Evolutionary conservation across 495 filamentous ascomycete species (phyloP), one percentile per base, ranked within the genome.

Genomic region (Lindgomyces ingoldianus): DNA sequence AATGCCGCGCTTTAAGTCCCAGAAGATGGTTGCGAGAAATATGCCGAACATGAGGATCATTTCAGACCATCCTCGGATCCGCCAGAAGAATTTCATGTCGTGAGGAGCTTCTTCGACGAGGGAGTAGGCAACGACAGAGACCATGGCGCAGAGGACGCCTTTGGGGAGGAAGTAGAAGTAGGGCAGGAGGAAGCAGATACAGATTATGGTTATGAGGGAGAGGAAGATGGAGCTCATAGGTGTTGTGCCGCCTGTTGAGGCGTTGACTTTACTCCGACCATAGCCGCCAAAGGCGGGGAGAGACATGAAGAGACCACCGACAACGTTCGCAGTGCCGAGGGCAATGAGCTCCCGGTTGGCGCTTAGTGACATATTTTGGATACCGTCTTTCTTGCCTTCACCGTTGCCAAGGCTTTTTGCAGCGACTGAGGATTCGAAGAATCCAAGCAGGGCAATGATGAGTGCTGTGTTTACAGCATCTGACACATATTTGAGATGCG

Each of bases 371-470:
- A 95, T 88, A 25, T 39, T 39, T 39, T 85, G 89, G 45, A 92
- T 80, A 30, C 86, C 86, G 67, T 84, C 81, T n/a, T 66, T 68
- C 10, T 73, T 71, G 18, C 77, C 74, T 3, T 62, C 67, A 8
- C 54, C 48, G 16, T 80, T 81, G 8, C 88, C 89, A 1, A 99
- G 76, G 59, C 88, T 90, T 76, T 98, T 98, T 29, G 94, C 95
- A 0, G 94, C 94, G n/a, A 99, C 91, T 0, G 92, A 96, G 25
- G 91, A 96, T 78, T 99, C 94, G 69, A 99, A 99, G 80, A 99
- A 99, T 19, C 94, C 94, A 6, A 99, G 85, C 21, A 99, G 80
- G 3, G 92, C 91, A 57, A 99, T 97, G 29, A 98, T 79, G 68
- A 99, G 96, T 0, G 94, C 88, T 0, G 95, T 97, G 60, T 89